Conservation (phyloP, 441 rosid species). For the Gossypium gossypioides region DNA sequence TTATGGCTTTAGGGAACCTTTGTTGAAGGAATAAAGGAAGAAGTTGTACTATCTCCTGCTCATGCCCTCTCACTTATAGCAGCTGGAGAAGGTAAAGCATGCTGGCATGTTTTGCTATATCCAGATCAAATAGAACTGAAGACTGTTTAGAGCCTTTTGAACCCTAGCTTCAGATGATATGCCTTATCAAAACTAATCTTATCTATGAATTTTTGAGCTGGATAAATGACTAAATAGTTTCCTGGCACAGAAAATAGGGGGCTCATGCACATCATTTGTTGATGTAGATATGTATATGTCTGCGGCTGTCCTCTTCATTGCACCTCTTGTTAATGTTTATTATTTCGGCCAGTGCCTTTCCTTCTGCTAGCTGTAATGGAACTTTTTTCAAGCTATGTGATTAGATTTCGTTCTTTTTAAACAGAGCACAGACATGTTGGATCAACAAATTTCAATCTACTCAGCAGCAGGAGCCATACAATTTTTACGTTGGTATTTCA, state of each 20-base stretch:
- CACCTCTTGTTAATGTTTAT: constrained; percentile 2
- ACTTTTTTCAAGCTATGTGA: constrained; percentile 15
- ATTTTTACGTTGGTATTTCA: constrained; percentile 80
- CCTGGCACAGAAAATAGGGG: neutral
- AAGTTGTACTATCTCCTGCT: constrained; percentile 97
- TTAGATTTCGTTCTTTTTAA: constrained; percentile 19
- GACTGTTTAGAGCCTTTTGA: neutral
- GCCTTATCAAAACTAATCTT: neutral
- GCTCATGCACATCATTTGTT: too few species aligned
- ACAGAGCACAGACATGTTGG: constrained; percentile 99
- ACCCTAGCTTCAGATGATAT: neutral
- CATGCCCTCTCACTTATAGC: constrained; percentile 97
- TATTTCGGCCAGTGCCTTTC: neutral
- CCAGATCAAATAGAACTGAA: neutral
- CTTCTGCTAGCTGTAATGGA: neutral
- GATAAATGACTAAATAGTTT: neutral
- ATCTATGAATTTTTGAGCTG: neutral
- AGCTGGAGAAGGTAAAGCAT: constrained; percentile 89
- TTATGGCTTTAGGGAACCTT: constrained; percentile 73
- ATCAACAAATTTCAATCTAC: constrained; percentile 89
- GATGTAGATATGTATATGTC: neutral
- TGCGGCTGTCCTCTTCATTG: constrained; percentile 4
- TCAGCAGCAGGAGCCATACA: constrained; percentile 98
- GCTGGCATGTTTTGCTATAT: constrained; percentile 18
- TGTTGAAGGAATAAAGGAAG: constrained; percentile 96